Evolutionary conservation across 257 asterid genomes (phyloP), one percentile per base, ranked within the genome.

Genomic region (Solanum tacnaense): DNA sequence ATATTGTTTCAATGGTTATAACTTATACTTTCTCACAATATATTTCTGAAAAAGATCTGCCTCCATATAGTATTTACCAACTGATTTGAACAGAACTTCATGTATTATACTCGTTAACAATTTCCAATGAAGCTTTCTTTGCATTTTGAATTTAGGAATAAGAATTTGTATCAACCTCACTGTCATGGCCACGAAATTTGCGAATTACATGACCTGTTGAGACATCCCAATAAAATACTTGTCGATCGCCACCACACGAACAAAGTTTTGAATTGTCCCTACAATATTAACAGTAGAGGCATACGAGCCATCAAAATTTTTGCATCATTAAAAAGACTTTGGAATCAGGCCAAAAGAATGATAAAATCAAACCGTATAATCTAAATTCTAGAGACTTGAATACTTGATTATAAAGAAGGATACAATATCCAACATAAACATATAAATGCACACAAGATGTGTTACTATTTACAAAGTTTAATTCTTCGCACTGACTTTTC

Each of bases 201-300:
- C 99, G 93, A 91, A 96, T 94, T 36, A 96, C 98, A 16, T 94
- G 95, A 86, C 98, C 99, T 86, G 93, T 92, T 27, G 98, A 93
- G 44, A 96, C 99, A 88, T 96, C 99, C 99, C 99, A 96, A 90
- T 96, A 96, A 89, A 96, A 96, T n/a, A 96, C 92, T 89, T 96
- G 99, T 36, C 98, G 92, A 89, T 96, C 98, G 23, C 99, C 99
- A 32, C 98, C 99, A 88, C 99, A 96, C 13, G 99, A 96, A 88
- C 89, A 70, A 52, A 96, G 91, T 90, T 96, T 96, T 86, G 99
- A 94, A 91, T 96, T 95, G 88, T 96, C 99, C 92, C 98, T 96
- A 70, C 84, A 84, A 68, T 44, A 67, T 32, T 35, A 46, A 62
- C 84, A 86, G 88, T 71, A 27, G 52, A 86, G 4, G 23, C 21